Evolutionary conservation across 2,329 filamentous ascomycete species (phyloP).

Genomic region (Camillea tinctor): DNA sequence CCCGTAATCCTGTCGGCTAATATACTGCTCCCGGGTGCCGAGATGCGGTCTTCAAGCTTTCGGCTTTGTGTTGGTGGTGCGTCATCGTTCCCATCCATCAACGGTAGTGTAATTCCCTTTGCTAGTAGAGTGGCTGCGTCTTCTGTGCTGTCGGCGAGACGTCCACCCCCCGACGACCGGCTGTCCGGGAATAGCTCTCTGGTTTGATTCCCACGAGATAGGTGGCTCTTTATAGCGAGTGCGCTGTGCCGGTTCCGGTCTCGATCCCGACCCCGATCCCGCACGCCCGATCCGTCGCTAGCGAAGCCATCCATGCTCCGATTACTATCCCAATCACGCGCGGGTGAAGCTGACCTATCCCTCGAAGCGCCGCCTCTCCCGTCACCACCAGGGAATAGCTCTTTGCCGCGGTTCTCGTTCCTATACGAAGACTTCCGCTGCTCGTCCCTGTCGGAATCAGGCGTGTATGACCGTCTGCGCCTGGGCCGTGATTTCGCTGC

Average conservation of each 20-base stretch:
- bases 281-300: conserved; percentile 30
- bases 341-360: conserved; percentile 54
- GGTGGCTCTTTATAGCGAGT: conserved; percentile 45
- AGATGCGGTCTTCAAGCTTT: conserved; percentile 31
- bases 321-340: conserved; percentile 43
- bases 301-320: conserved; percentile 35
- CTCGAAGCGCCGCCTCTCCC: conserved; percentile 34
- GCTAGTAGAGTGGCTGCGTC: conserved; percentile 52
- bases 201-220: conserved; percentile 40
- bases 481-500: conserved; percentile 20
- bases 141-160: conserved; percentile 52
- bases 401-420: conserved; percentile 51
- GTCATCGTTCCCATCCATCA: conserved; percentile 44
- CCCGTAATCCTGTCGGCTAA: conserved; percentile 37
- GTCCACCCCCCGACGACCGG: conserved; percentile 41
- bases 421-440: conserved; percentile 25
- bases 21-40: conserved; percentile 24
- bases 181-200: conserved; percentile 60
- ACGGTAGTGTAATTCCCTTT: conserved; percentile 46
- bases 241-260: conserved; percentile 43
- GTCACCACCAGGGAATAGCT: conserved; percentile 57
- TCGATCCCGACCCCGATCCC: conserved; percentile 6
- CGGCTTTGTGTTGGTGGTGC: conserved; percentile 13
- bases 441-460: conserved; percentile 24
- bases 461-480: conserved; percentile 38